Conservation (phyloP, 106 monocot species). For the Apostasia shenzhenica region DNA sequence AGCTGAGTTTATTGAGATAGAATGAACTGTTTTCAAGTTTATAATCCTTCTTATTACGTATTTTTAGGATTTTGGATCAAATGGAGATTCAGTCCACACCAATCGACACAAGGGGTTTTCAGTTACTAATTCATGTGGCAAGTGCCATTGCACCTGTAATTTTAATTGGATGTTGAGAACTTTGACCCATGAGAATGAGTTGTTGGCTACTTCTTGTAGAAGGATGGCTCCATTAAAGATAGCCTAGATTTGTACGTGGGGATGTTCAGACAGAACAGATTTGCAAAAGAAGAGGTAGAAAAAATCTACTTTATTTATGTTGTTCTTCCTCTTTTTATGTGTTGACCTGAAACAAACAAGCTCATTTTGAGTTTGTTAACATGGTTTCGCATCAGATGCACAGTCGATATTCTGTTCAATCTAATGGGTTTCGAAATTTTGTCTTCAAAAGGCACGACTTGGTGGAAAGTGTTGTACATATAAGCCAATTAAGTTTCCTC, state of each 20-base stretch:
- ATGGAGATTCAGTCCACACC: conserved; percentile 17
- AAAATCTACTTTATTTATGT: neutral
- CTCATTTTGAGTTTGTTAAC: no score
- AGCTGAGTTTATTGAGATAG: no score
- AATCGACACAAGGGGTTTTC: conserved; percentile 27
- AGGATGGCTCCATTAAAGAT: conserved; percentile 15
- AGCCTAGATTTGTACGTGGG: conserved; percentile 33
- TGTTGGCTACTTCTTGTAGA: conserved; percentile 5
- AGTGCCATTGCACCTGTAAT: neutral
- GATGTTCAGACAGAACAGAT: conserved; percentile 17
- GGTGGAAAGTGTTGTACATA: neutral
- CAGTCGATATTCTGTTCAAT: neutral
- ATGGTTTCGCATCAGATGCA: no score
- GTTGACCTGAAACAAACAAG: no score
- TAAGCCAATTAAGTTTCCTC: no score
- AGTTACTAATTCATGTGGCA: conserved; percentile 24
- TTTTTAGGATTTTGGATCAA: conserved; percentile 15
- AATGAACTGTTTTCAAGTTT: no score
- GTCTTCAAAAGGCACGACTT: neutral
- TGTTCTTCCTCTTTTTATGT: no score
- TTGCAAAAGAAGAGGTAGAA: conserved; percentile 26
- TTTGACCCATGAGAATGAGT: neutral
- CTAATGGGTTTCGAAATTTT: neutral
- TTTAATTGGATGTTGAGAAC: neutral
- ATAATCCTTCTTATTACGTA: neutral